A percentile compares a stretch with the other conserved stretches of the same genome.
Evolutionary conservation across 495 filamentous ascomycete genomes (phyloP).

Genomic region (Lasiosphaeria miniovina): DNA sequence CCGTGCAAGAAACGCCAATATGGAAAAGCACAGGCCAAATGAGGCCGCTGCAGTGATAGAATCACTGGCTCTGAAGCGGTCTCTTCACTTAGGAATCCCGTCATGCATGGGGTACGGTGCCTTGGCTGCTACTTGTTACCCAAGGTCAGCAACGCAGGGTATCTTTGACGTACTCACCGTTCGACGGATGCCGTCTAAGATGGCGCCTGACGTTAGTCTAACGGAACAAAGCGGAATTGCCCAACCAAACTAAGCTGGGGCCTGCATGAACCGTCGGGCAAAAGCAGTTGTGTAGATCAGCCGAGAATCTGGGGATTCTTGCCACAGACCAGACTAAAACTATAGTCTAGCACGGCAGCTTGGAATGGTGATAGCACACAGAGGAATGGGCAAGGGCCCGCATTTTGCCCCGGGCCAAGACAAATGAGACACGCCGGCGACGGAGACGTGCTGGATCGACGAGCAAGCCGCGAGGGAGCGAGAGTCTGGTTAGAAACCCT

Average conservation of each 20-base stretch:
- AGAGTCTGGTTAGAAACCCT: background rate
- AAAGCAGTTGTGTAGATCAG: constrained; percentile 19
- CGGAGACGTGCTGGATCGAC: background rate
- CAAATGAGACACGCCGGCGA: constrained; percentile 2
- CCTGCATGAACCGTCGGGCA: constrained; percentile 9
- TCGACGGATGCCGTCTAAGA: background rate
- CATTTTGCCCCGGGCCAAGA: background rate
- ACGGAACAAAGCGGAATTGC: constrained; percentile 8
- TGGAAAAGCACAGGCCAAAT: background rate
- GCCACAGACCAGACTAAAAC: background rate
- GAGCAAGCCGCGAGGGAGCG: background rate
- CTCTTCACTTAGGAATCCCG: background rate
- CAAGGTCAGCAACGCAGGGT: too few relatives aligned
- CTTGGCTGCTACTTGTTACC: too few relatives aligned
- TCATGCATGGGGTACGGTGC: too few relatives aligned
- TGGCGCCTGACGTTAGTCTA: background rate
- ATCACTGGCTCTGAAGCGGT: background rate
- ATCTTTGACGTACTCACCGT: background rate
- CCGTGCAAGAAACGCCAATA: background rate
- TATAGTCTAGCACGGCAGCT: background rate
- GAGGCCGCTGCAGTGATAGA: background rate
- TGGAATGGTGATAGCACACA: constrained; percentile 17
- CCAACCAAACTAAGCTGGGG: constrained; percentile 7
- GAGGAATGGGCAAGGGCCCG: constrained; percentile 15
- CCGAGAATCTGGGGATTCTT: constrained; percentile 12